phyloP scores from a whole-genome alignment of 192 early-diverging fungal species.

The Nowakowskiella sp. region DNA sequence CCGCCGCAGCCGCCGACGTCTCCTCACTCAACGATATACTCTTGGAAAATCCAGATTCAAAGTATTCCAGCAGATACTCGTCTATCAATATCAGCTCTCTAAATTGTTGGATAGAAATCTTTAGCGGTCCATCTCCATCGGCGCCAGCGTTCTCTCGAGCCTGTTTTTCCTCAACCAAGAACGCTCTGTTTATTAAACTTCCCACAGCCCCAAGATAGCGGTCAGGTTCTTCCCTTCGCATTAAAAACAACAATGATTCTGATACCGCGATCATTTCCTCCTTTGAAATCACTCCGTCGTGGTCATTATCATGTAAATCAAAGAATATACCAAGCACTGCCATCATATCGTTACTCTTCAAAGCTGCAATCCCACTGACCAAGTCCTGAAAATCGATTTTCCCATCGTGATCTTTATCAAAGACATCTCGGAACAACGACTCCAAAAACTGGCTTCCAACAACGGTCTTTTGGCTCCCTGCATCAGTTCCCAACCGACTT shows the following conservation, averaged over 20 bases:
- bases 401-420: conserved; percentile 42
- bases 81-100: conserved; percentile 81
- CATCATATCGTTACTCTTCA: conserved; percentile 71
- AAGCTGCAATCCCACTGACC: conserved; percentile 65
- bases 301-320: conserved; percentile 65
- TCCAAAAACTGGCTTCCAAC: conserved; percentile 26
- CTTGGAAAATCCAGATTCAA: conserved; percentile 56
- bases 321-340: conserved; percentile 76
- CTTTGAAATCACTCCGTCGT: conserved; percentile 55
- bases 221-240: conserved; percentile 49
- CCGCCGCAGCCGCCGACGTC: background rate
- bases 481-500: conserved; percentile 23
- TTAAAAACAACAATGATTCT: conserved; percentile 77
- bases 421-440: conserved; percentile 38
- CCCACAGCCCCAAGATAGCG: conserved; percentile 49
- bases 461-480: conserved; percentile 13
- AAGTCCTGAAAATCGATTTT: conserved; percentile 70
- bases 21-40: conserved; percentile 57
- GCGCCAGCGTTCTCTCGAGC: conserved; percentile 13
- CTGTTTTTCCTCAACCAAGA: conserved; percentile 40
- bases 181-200: conserved; percentile 54
- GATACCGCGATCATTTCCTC: conserved; percentile 77
- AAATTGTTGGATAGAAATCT: conserved; percentile 48
- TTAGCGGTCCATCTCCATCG: conserved; percentile 17
- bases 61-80: conserved; percentile 76